These are phyloP conservation scores for Dalbergia cochinchinensis DNA, from an alignment of 306 rosid species.

Conservation along the genomic window DNA sequence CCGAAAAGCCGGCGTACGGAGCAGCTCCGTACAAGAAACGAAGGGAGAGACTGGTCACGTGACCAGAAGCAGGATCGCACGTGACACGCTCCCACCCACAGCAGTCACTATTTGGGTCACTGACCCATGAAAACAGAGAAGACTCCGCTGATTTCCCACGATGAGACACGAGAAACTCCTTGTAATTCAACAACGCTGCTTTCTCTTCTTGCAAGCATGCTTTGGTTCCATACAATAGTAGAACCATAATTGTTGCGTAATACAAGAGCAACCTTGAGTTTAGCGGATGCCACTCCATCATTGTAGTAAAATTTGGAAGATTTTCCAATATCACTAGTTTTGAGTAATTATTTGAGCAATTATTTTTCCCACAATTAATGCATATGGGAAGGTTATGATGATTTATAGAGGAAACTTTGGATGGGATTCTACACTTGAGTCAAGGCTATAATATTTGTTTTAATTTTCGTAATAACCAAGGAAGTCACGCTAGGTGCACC, in stretches of 20 bases:
- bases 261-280: background rate
- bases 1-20: no score
- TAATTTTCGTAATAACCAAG: no score
- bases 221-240: background rate
- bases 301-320: no score
- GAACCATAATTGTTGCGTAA: background rate
- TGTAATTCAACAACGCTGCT: background rate
- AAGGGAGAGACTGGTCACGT: background rate
- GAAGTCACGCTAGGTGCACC: no score
- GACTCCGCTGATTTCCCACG: background rate
- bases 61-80: background rate
- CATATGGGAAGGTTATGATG: no score
- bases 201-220: background rate
- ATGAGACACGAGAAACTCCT: background rate
- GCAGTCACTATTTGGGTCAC: background rate
- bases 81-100: slow-evolving; percentile 2
- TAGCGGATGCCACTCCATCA: background rate
- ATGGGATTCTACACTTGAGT: no score
- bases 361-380: no score
- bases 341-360: no score
- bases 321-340: no score
- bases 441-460: no score
- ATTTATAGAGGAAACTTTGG: no score
- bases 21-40: no score
- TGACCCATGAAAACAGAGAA: background rate